Evolutionary conservation across 1,284 basidiomycete genomes (phyloP).

Genomic region (Lignosus rhinocerotis): DNA sequence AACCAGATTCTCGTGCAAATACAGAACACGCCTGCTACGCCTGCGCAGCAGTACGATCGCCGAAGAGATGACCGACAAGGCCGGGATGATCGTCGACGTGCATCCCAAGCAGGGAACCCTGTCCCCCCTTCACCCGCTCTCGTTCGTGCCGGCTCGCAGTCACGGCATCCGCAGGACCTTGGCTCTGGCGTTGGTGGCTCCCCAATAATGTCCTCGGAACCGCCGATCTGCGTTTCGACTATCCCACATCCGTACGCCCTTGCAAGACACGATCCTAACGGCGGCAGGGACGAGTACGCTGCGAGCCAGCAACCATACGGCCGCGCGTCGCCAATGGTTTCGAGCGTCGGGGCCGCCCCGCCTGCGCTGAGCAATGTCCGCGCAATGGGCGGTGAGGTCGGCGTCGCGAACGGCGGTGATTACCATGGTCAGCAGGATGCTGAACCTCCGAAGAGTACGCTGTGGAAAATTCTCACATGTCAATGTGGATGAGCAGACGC

Average conservation of each 20-base stretch:
- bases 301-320: slow-evolving; percentile 55
- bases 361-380: slow-evolving; percentile 72
- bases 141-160: slow-evolving; percentile 70
- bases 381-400: slow-evolving; percentile 65
- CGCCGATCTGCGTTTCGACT: slow-evolving; percentile 69
- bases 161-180: slow-evolving; percentile 58
- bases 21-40: slow-evolving; percentile 49
- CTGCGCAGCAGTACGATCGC: slow-evolving; percentile 49
- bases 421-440: slow-evolving; percentile 60
- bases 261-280: slow-evolving; percentile 55
- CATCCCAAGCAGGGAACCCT: slow-evolving; percentile 55
- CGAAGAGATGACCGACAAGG: slow-evolving; percentile 50
- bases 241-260: slow-evolving; percentile 71
- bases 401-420: slow-evolving; percentile 59
- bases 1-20: slow-evolving; percentile 62
- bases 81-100: slow-evolving; percentile 51
- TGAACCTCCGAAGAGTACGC: slow-evolving; percentile 53
- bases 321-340: slow-evolving; percentile 73
- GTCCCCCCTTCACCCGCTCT: slow-evolving; percentile 74
- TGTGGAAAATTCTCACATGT: slow-evolving; percentile 74
- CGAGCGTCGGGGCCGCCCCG: slow-evolving; percentile 62
- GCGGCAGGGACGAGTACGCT: slow-evolving; percentile 48
- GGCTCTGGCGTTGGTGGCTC: slow-evolving; percentile 55
- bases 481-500: slow-evolving; percentile 56
- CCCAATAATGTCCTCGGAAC: slow-evolving; percentile 69